phyloP scores from a whole-genome alignment of 1,284 basidiomycete species.

The Ceraceosorus guamensis region DNA sequence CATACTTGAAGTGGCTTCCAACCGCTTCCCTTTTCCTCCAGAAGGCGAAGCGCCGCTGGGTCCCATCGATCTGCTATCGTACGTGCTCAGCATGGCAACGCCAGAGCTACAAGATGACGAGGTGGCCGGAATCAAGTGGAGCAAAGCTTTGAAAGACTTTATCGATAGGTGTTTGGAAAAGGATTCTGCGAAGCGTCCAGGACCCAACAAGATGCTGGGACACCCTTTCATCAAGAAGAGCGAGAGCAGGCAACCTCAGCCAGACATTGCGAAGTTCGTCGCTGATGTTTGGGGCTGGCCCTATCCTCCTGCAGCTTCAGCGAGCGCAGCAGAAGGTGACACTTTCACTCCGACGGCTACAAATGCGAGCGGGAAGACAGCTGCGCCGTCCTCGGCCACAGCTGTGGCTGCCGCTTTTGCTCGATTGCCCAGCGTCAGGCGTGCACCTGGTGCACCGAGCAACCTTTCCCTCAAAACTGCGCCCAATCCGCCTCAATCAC shows the following conservation, averaged over 20 bases:
- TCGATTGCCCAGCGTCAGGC: conserved; percentile 2
- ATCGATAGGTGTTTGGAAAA: conserved; percentile 71
- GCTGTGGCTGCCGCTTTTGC: background rate
- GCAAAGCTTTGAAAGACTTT: conserved; percentile 82
- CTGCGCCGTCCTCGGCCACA: too few relatives aligned
- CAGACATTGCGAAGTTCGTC: conserved; percentile 63
- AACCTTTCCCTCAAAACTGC: background rate
- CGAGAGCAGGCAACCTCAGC: conserved; percentile 64
- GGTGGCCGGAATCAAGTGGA: conserved; percentile 60
- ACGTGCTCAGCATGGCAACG: conserved; percentile 81
- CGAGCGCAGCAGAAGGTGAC: too few relatives aligned
- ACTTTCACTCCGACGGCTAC: background rate
- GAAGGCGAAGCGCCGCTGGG: conserved; percentile 62
- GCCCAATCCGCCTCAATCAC: too few relatives aligned
- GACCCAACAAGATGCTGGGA: conserved; percentile 72
- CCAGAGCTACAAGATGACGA: conserved; percentile 61
- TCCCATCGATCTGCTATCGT: conserved; percentile 85
- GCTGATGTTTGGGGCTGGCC: conserved; percentile 78
- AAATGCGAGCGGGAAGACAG: too few relatives aligned
- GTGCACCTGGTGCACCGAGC: background rate
- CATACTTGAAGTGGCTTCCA: conserved; percentile 84
- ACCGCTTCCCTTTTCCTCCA: conserved; percentile 88
- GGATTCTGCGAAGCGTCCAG: conserved; percentile 60
- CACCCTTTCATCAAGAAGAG: conserved; percentile 79
- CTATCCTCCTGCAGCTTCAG: background rate